Percentiles rank a stretch among this genome's conserved stretches.
phyloP scores from a whole-genome alignment of 371 early-diverging fungal species.

The Mortierella sp. region DNA sequence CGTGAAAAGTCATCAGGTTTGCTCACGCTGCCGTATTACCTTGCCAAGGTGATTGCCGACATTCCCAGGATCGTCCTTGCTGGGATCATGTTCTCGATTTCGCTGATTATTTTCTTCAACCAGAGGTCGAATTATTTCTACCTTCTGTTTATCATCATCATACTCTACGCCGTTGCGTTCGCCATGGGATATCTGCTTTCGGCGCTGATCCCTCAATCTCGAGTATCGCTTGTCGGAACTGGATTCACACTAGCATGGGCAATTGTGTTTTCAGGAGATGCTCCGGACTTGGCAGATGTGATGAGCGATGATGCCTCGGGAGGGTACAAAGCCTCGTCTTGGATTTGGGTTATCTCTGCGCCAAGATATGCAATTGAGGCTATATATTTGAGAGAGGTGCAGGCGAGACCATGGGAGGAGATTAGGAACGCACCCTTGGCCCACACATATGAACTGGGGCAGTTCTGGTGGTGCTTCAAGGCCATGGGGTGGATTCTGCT shows the following conservation, averaged over 20 bases:
- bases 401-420: slow-evolving; percentile 55
- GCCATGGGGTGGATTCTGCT: slow-evolving; percentile 53
- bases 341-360: slow-evolving; percentile 57
- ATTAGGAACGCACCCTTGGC: slow-evolving; percentile 33
- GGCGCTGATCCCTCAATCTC: slow-evolving; percentile 45
- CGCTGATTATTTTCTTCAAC: slow-evolving; percentile 62
- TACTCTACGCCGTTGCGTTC: slow-evolving; percentile 50
- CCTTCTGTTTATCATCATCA: slow-evolving; percentile 46
- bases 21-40: slow-evolving; percentile 60
- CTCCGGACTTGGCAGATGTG: slow-evolving; percentile 57
- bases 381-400: slow-evolving; percentile 59
- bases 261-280: slow-evolving; percentile 61
- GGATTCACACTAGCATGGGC: slow-evolving; percentile 62
- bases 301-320: slow-evolving; percentile 20
- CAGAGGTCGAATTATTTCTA: slow-evolving; percentile 54
- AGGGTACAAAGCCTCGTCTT: slow-evolving; percentile 51
- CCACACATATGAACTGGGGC: slow-evolving; percentile 35
- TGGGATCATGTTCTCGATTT: slow-evolving; percentile 59
- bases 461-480: slow-evolving; percentile 49
- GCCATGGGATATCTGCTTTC: slow-evolving; percentile 61
- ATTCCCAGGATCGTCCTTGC: slow-evolving; percentile 64
- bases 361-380: slow-evolving; percentile 67
- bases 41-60: slow-evolving; percentile 65
- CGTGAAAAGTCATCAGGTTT: slow-evolving; percentile 63
- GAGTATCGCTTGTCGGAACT: slow-evolving; percentile 57